Evolutionary conservation across 495 filamentous ascomycete species (phyloP).

Genomic region (Aspergillus asperescens): DNA sequence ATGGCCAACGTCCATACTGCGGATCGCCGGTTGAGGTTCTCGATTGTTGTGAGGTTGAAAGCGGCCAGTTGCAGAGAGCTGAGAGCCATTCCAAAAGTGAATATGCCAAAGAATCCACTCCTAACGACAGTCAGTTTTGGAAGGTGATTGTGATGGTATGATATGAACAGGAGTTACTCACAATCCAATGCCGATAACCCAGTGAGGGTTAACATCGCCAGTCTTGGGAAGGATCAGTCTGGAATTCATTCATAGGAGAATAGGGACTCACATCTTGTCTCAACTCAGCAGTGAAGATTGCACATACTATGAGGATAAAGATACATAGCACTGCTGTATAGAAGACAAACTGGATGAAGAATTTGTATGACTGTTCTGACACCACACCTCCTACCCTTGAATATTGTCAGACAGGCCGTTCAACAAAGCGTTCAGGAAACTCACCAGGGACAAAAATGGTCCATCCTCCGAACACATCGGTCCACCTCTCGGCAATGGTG

Average conservation of each 20-base stretch:
- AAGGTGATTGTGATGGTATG: neutral
- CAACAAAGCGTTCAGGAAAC: conserved; percentile 8
- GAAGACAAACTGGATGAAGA: conserved; percentile 77
- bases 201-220: conserved; percentile 44
- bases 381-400: conserved; percentile 78
- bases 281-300: conserved; percentile 49
- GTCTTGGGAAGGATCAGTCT: conserved; percentile 18
- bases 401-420: conserved; percentile 15
- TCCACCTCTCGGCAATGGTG: conserved; percentile 80
- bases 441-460: conserved; percentile 90
- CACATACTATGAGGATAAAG: conserved; percentile 56
- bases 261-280: conserved; percentile 28
- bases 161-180: conserved; percentile 33
- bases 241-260: conserved; percentile 12
- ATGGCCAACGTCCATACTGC: conserved; percentile 71
- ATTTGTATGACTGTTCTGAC: conserved; percentile 80
- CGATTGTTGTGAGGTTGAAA: conserved; percentile 74
- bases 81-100: conserved; percentile 65
- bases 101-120: conserved; percentile 65
- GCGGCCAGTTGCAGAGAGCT: conserved; percentile 65
- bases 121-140: conserved; percentile 24
- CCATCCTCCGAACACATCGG: conserved; percentile 81
- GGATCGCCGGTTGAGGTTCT: conserved; percentile 58
- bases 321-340: conserved; percentile 65
- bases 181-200: conserved; percentile 52